Conservation (phyloP, 2,329 filamentous ascomycete genomes). For the Sarocladium kiliense region DNA sequence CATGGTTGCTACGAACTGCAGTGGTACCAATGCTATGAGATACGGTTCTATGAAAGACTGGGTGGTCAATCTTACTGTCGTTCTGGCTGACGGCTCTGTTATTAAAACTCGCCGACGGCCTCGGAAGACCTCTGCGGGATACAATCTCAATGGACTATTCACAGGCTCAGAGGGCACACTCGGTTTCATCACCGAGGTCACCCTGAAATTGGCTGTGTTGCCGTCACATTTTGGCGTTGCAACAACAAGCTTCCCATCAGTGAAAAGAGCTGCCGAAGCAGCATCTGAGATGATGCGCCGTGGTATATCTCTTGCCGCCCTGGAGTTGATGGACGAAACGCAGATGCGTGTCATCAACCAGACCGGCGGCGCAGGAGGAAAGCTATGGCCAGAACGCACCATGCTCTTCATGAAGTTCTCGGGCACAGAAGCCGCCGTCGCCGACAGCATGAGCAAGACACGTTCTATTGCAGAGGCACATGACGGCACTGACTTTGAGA, state of each 20-base stretch:
- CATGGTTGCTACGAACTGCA: constrained; percentile 61
- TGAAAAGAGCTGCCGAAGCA: constrained; percentile 63
- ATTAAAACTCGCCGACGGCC: constrained; percentile 74
- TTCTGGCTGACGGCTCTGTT: constrained; percentile 74
- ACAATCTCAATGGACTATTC: constrained; percentile 72
- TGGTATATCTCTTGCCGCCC: constrained; percentile 69
- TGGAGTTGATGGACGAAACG: constrained; percentile 76
- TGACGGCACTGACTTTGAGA: constrained; percentile 21
- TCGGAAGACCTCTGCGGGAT: constrained; percentile 74
- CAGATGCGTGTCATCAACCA: constrained; percentile 57
- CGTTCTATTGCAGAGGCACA: constrained; percentile 44
- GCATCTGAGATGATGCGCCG: constrained; percentile 66
- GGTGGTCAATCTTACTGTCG: constrained; percentile 75
- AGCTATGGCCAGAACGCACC: constrained; percentile 54
- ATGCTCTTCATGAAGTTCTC: constrained; percentile 70
- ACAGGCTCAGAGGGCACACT: constrained; percentile 79
- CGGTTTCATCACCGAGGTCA: constrained; percentile 74
- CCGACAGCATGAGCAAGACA: constrained; percentile 28
- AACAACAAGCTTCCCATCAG: constrained; percentile 40
- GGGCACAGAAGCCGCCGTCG: constrained; percentile 42
- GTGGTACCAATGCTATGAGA: constrained; percentile 74
- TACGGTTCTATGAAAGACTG: constrained; percentile 88
- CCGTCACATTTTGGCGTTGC: constrained; percentile 66
- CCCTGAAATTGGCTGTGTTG: constrained; percentile 67
- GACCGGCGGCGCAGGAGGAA: constrained; percentile 45